Evolutionary conservation across 2,329 filamentous ascomycete species (phyloP), one percentile per base, ranked within the genome.

Genomic region (Aspergillus fructus): DNA sequence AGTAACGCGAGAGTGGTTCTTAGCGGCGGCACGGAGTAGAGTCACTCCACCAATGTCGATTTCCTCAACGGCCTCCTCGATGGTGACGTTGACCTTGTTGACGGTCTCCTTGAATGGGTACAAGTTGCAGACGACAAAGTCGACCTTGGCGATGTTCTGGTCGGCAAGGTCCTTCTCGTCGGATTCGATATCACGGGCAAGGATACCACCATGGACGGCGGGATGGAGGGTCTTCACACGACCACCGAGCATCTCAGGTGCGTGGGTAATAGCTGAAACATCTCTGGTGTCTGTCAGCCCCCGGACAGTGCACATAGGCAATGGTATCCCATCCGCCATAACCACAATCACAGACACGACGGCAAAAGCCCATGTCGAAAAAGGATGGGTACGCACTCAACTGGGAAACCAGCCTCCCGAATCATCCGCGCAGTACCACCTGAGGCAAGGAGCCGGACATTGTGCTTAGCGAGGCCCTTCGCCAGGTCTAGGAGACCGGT

Each of bases 101-200:
- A 99, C 88, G 33, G 94, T 99, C 75, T 97, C 93, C 82, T 97
- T 97, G 87, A 99, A 99, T 12, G 94, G 94, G 78, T 99, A 97
- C 55, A 99, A 85, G 80, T 99, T 99, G 88, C 94, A 97, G 74
- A 99, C 89, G 68, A 96, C 91, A 69, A 89, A 96, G 83, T 96
- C 91, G 59, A 96, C 91, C 80, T 96, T 96, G 80, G 90, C 85
- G 75, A 96, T 96, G 78, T 92, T 94, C 79, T 96, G 91, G 76
- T 94, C 90, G 51, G 91, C 91, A 49, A 99, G 88, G 72, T 99
- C 94, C 78, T 96, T 96, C 79, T 97, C 91, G 78, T 99, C 94
- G 13, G 93, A 93, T 65, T 90, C 92, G 65, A 97, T 88, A 77
- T 97, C 88, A 64, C 94, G 91, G 59, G 94, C 94, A 61, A 99